A percentile compares a stretch with the other conserved stretches of the same genome.
Evolutionary conservation across 2,329 filamentous ascomycete species (phyloP).

Genomic region (Microcera coccophila): DNA sequence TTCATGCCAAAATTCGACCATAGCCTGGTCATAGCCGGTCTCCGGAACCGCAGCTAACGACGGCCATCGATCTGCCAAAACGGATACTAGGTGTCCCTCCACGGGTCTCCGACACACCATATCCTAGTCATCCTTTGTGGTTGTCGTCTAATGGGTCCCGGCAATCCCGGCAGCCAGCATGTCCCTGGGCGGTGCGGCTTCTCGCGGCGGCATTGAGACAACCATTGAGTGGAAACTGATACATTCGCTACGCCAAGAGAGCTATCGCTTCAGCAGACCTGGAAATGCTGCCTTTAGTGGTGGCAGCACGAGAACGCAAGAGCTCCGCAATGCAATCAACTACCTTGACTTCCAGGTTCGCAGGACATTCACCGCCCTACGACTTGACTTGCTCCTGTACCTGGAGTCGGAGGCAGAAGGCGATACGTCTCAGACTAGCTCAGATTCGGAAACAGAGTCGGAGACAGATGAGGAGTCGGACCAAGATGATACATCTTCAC

Average conservation of each 20-base stretch:
- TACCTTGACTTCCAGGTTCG: neutral
- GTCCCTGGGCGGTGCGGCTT: too few species aligned
- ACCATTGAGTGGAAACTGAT: neutral
- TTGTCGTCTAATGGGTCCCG: too few species aligned
- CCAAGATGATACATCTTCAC: neutral
- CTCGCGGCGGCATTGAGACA: neutral
- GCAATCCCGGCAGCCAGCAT: too few species aligned
- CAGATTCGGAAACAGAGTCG: neutral
- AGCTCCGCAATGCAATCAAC: neutral
- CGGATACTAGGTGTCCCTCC: too few species aligned
- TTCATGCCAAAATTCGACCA: too few species aligned
- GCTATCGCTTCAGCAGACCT: neutral
- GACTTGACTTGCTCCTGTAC: neutral
- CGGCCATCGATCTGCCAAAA: too few species aligned
- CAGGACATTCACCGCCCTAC: neutral
- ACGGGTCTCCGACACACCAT: too few species aligned
- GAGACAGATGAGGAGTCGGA: too few species aligned
- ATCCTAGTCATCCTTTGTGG: too few species aligned
- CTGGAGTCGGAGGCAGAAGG: neutral
- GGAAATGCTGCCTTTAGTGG: neutral
- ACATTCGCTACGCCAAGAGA: neutral
- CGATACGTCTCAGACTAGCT: neutral
- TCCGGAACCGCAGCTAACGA: too few species aligned
- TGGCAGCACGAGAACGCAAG: neutral
- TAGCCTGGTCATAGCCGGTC: too few species aligned